A percentile compares a stretch with the other conserved stretches of the same genome.
phyloP scores from a whole-genome alignment of 352 stramenopile species.

The Phytophthora uliginosa region DNA sequence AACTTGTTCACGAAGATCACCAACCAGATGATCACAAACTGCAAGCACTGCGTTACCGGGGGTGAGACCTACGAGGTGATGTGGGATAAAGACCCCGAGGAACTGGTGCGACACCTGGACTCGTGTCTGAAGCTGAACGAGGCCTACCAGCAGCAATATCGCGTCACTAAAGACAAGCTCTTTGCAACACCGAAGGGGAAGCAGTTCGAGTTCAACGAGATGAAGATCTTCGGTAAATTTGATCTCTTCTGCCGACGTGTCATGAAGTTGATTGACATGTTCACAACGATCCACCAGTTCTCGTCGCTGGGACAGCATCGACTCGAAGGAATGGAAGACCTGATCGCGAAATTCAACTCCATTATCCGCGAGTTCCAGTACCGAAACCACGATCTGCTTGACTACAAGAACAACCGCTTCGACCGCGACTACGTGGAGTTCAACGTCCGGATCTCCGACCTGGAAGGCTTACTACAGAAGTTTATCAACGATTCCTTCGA shows the following conservation, averaged over 20 bases:
- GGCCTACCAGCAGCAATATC: slow-evolving; percentile 99
- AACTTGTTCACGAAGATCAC: slow-evolving; percentile 99
- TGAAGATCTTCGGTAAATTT: slow-evolving; percentile 99
- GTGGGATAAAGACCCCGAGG: slow-evolving; percentile 96
- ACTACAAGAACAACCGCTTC: slow-evolving; percentile 99
- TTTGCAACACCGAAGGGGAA: slow-evolving; percentile 97
- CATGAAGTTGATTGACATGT: slow-evolving; percentile 99
- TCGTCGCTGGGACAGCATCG: slow-evolving; percentile 94
- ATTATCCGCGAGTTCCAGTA: slow-evolving; percentile 98
- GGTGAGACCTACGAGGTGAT: slow-evolving; percentile 91
- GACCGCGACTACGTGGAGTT: slow-evolving; percentile 98
- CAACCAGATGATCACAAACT: slow-evolving; percentile 99
- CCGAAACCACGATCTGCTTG: slow-evolving; percentile 96
- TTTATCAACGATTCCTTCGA: slow-evolving; percentile 99
- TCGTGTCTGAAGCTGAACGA: slow-evolving; percentile 98
- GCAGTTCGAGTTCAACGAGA: slow-evolving; percentile 99
- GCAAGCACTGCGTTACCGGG: slow-evolving; percentile 95
- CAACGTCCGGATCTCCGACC: slow-evolving; percentile 96
- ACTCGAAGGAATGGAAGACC: slow-evolving; percentile 92
- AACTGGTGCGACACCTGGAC: slow-evolving; percentile 96
- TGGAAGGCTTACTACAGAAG: slow-evolving; percentile 97
- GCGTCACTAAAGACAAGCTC: slow-evolving; percentile 98
- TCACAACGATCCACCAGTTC: slow-evolving; percentile 98
- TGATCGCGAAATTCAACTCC: slow-evolving; percentile 96
- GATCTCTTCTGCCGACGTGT: slow-evolving; percentile 98